These are phyloP conservation scores for Forsythia suspensa DNA, from an alignment of 257 asterid genomes.

Conservation along the genomic window DNA sequence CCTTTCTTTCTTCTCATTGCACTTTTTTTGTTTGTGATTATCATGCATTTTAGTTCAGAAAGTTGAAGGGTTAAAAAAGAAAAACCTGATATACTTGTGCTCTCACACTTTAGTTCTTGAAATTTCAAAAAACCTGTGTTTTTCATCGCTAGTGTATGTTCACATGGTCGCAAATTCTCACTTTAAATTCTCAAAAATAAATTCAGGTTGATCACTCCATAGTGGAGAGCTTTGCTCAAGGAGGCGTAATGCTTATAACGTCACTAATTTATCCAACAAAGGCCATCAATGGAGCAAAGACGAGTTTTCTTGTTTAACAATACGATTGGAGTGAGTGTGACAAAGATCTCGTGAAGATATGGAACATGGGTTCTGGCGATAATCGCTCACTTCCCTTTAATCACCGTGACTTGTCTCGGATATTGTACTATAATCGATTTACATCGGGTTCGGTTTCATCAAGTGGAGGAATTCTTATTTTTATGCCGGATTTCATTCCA, in stretches of 20 bases:
- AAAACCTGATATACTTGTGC: too few relatives aligned
- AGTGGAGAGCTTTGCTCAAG: constrained; percentile 90
- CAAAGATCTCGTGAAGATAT: constrained; percentile 60
- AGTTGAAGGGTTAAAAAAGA: too few relatives aligned
- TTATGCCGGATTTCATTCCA: neutral
- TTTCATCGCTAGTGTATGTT: too few relatives aligned
- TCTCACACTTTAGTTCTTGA: too few relatives aligned
- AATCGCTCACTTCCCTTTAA: constrained; percentile 46
- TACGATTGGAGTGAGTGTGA: constrained; percentile 56
- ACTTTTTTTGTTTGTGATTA: neutral
- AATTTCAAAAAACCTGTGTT: too few relatives aligned
- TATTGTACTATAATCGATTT: neutral
- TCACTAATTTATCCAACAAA: constrained; percentile 78
- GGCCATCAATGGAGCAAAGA: constrained; percentile 54
- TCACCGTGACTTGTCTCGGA: neutral
- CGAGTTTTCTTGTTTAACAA: constrained; percentile 76
- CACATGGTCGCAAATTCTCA: too few relatives aligned
- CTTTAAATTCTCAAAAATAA: neutral
- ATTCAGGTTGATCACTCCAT: constrained; percentile 84
- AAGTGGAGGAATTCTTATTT: neutral
- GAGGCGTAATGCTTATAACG: constrained; percentile 71
- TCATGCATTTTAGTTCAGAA: neutral
- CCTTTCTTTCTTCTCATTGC: neutral
- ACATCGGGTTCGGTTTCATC: neutral
- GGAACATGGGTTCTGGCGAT: constrained; percentile 70